These are phyloP conservation scores for Penicillium nucicola DNA, from an alignment of 495 filamentous ascomycete genomes.

Conservation along the genomic window DNA sequence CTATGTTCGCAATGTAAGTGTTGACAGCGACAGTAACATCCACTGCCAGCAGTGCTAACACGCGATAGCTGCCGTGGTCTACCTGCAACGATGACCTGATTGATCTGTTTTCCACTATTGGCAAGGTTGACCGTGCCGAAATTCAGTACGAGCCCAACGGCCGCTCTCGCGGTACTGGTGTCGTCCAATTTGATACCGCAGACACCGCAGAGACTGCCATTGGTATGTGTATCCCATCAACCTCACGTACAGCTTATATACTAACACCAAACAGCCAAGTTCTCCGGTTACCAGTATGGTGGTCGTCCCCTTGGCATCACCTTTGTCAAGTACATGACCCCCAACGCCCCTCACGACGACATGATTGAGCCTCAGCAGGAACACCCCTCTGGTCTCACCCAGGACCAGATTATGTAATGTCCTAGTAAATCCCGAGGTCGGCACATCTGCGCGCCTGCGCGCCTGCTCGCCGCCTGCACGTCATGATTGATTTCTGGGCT, in stretches of 20 bases:
- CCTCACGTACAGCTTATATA: neutral
- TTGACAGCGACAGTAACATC: neutral
- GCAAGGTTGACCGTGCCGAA: slow-evolving; percentile 95
- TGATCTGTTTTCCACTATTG: slow-evolving; percentile 95
- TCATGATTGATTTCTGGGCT: neutral
- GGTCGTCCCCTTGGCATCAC: slow-evolving; percentile 88
- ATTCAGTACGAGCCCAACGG: slow-evolving; percentile 98
- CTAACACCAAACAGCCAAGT: slow-evolving; percentile 63
- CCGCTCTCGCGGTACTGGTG: slow-evolving; percentile 90
- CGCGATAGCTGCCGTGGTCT: slow-evolving; percentile 85
- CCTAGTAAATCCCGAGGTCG: no score
- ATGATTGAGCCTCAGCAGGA: slow-evolving; percentile 73
- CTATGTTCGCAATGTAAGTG: slow-evolving; percentile 94
- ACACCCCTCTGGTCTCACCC: slow-evolving; percentile 71
- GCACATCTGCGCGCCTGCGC: neutral
- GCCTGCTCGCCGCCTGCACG: neutral
- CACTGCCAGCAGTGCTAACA: no score
- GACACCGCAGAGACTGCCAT: slow-evolving; percentile 92
- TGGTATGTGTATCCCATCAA: slow-evolving; percentile 40
- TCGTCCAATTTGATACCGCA: slow-evolving; percentile 82
- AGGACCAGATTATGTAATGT: slow-evolving; percentile 94
- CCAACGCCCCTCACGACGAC: slow-evolving; percentile 62
- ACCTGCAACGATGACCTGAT: slow-evolving; percentile 97
- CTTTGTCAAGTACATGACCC: slow-evolving; percentile 85
- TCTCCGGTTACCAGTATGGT: slow-evolving; percentile 96